These are phyloP conservation scores for Papiliotrema flavescens DNA, from an alignment of 1,284 basidiomycete genomes.

Conservation along the genomic window DNA sequence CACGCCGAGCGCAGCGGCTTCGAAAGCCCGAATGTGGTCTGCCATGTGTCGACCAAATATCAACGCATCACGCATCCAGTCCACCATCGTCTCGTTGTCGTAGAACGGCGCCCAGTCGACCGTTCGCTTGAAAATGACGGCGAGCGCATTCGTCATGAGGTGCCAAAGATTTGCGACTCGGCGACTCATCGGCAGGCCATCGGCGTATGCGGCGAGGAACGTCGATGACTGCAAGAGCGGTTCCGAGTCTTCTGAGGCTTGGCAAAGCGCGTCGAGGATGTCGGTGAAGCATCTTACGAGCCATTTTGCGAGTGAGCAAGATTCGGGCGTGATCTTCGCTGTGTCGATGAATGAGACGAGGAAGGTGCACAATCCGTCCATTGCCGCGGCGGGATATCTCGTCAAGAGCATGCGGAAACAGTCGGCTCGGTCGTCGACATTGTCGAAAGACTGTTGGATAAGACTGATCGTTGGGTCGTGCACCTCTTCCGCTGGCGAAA, in stretches of 20 bases:
- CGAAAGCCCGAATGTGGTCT: conserved; percentile 72
- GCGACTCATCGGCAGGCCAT: conserved; percentile 48
- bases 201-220: conserved; percentile 51
- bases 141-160: conserved; percentile 72
- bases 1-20: conserved; percentile 58
- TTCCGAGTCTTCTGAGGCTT: conserved; percentile 53
- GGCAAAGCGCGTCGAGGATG: conserved; percentile 79
- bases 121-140: conserved; percentile 77
- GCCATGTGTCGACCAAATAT: conserved; percentile 84
- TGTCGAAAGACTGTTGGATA: conserved; percentile 75
- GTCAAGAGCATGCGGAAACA: conserved; percentile 74
- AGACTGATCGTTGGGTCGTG: conserved; percentile 70
- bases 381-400: conserved; percentile 60
- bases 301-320: conserved; percentile 76
- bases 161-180: conserved; percentile 73
- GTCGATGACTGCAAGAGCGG: conserved; percentile 36
- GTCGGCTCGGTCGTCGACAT: conserved; percentile 78
- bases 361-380: conserved; percentile 66
- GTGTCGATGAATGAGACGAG: conserved; percentile 64
- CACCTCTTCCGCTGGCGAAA: conserved; percentile 73
- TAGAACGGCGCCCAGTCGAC: conserved; percentile 75
- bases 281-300: conserved; percentile 88
- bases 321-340: conserved; percentile 68
- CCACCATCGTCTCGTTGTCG: conserved; percentile 75
- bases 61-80: conserved; percentile 95